phyloP scores from a whole-genome alignment of 2,329 filamentous ascomycete species.

The Stemphylium beticola region DNA sequence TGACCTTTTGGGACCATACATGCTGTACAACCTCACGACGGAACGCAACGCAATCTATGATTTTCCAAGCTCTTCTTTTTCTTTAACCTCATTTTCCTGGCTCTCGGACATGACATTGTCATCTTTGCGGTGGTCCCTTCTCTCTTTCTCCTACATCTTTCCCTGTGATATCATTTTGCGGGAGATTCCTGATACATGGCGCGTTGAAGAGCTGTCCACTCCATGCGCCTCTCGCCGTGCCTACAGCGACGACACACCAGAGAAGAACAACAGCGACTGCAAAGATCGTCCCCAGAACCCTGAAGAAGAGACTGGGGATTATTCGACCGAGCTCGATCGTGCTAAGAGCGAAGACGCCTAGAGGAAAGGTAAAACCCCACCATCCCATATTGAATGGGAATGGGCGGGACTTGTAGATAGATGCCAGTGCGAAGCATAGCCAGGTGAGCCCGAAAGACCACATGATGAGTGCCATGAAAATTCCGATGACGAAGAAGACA shows the following conservation, averaged over 20 bases:
- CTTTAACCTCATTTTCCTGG: background rate
- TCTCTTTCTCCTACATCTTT: constrained; percentile 26
- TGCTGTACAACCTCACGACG: background rate
- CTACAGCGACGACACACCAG: constrained; percentile 61
- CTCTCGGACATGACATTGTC: background rate
- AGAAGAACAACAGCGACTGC: constrained; percentile 59
- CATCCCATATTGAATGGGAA: constrained; percentile 69
- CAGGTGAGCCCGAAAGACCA: constrained; percentile 64
- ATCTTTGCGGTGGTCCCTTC: constrained; percentile 11
- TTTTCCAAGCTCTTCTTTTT: background rate
- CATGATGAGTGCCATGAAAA: constrained; percentile 60
- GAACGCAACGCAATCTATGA: background rate
- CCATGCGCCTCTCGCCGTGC: constrained; percentile 57
- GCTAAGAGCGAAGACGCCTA: constrained; percentile 62
- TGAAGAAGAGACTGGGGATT: constrained; percentile 63
- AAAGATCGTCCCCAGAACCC: constrained; percentile 63
- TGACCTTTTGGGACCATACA: no score
- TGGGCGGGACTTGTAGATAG: constrained; percentile 50
- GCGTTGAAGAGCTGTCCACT: constrained; percentile 61
- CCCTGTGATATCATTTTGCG: constrained; percentile 25
- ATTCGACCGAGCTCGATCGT: constrained; percentile 58
- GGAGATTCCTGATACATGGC: constrained; percentile 55
- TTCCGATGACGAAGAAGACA: constrained; percentile 63
- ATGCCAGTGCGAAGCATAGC: constrained; percentile 61
- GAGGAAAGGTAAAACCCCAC: constrained; percentile 67